phyloP scores from a whole-genome alignment of 2,329 filamentous ascomycete genomes.

The Fusarium domesticum region DNA sequence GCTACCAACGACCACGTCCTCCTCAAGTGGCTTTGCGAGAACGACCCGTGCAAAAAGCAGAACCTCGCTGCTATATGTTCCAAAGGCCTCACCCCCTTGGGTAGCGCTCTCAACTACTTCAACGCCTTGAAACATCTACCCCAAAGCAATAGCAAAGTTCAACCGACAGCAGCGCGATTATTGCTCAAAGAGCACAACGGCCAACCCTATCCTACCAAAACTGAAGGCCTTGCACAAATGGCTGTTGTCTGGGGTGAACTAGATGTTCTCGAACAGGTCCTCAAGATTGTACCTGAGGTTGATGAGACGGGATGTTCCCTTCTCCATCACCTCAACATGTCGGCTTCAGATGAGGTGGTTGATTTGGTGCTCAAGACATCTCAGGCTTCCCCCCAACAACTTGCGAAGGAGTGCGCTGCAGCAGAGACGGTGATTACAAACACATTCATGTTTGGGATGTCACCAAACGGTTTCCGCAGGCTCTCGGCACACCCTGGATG shows the following conservation, averaged over 20 bases:
- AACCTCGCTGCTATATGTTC: conserved; percentile 27
- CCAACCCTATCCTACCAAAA: neutral
- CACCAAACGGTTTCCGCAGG: neutral
- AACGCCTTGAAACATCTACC: neutral
- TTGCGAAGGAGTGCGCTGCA: conserved; percentile 19
- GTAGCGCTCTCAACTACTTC: conserved; percentile 30
- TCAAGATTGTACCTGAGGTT: conserved; percentile 9
- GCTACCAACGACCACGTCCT: conserved; percentile 32
- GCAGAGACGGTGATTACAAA: conserved; percentile 33
- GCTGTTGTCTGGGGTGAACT: conserved; percentile 31
- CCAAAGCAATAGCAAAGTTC: neutral
- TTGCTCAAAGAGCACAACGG: conserved; percentile 16
- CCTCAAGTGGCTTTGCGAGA: conserved; percentile 30
- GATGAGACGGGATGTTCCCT: conserved; percentile 16
- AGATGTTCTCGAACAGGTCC: conserved; percentile 18
- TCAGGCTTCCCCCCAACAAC: conserved; percentile 10
- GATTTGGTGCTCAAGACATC: conserved; percentile 23
- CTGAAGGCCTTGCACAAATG: conserved; percentile 10
- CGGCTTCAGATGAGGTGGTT: conserved; percentile 24
- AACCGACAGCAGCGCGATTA: conserved; percentile 12
- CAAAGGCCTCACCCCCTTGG: conserved; percentile 31
- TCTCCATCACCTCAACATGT: conserved; percentile 28
- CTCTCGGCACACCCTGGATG: conserved; percentile 27
- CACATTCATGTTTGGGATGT: conserved; percentile 11
- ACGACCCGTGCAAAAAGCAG: conserved; percentile 28